A percentile compares a stretch with the other conserved stretches of the same genome.
Evolutionary conservation across 2,329 filamentous ascomycete genomes (phyloP).

Genomic region (Aspergillus sp.): DNA sequence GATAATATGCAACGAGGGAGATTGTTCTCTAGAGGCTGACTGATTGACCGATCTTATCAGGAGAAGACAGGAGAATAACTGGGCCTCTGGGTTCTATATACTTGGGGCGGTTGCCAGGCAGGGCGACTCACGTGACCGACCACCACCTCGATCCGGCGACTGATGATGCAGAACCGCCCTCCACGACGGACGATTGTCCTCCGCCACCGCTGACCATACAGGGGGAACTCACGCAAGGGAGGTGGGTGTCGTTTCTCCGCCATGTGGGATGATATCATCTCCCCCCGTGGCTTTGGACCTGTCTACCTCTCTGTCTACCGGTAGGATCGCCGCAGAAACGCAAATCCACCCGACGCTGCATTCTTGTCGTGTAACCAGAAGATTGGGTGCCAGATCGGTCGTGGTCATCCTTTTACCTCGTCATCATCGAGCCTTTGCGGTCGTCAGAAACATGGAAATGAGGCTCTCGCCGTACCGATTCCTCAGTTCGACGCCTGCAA

Average conservation of each 20-base stretch:
- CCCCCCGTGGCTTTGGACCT: not conserved
- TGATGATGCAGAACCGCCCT: not conserved
- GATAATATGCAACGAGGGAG: no score
- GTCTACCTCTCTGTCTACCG: no score
- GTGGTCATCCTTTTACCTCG: not conserved
- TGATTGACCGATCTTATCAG: no score
- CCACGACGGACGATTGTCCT: constrained; percentile 13
- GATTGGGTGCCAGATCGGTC: not conserved
- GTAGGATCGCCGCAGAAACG: not conserved
- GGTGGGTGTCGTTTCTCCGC: not conserved
- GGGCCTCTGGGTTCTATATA: constrained; percentile 1
- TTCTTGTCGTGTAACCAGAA: not conserved
- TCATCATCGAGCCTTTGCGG: not conserved
- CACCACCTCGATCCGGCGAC: constrained; percentile 5
- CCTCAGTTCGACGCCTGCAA: no score
- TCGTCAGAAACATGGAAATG: not conserved
- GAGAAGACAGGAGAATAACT: no score
- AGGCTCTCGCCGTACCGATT: no score
- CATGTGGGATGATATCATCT: constrained; percentile 15
- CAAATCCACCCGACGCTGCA: not conserved
- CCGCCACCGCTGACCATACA: constrained; percentile 2
- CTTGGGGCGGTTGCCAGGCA: not conserved
- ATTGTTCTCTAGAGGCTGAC: no score
- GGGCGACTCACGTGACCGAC: constrained; percentile 4
- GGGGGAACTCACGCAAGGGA: constrained; percentile 6